phyloP scores from a whole-genome alignment of 139 green algal species.

The Coccomyxa sp. region DNA sequence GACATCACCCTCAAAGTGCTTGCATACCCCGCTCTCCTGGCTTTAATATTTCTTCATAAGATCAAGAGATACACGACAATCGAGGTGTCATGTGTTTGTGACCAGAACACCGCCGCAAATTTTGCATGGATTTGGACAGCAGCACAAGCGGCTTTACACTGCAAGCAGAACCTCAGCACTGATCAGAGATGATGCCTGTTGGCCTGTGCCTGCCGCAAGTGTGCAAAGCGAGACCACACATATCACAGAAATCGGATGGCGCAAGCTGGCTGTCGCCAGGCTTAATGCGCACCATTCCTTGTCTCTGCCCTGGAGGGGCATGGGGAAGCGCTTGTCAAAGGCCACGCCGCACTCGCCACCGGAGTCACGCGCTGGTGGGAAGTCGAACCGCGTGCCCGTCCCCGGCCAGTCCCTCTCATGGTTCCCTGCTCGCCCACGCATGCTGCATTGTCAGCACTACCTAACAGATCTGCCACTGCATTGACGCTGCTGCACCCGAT shows the following conservation, averaged over 20 bases:
- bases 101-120: too few relatives aligned
- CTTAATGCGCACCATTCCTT: slow-evolving; percentile 8
- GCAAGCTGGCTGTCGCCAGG: background rate
- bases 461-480: too few relatives aligned
- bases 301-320: slow-evolving; percentile 1
- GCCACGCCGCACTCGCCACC: slow-evolving; percentile 19
- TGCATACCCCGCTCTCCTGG: too few relatives aligned
- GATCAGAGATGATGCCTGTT: too few relatives aligned
- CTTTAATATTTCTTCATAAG: too few relatives aligned
- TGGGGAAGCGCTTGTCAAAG: slow-evolving; percentile 13
- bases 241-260: background rate
- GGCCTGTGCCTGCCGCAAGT: too few relatives aligned
- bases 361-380: slow-evolving; percentile 12
- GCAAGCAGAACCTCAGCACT: too few relatives aligned
- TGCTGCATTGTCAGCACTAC: background rate
- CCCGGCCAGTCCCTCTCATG: slow-evolving; percentile 76
- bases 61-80: too few relatives aligned
- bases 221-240: background rate
- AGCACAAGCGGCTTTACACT: too few relatives aligned
- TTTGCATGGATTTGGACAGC: too few relatives aligned
- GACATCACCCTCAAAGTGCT: background rate
- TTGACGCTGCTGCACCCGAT: background rate
- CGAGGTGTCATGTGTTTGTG: too few relatives aligned
- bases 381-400: slow-evolving; percentile 44
- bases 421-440: slow-evolving; percentile 46